Evolutionary conservation across 2,329 filamentous ascomycete species (phyloP), one percentile per base, ranked within the genome.

Genomic region (Apiospora marii): DNA sequence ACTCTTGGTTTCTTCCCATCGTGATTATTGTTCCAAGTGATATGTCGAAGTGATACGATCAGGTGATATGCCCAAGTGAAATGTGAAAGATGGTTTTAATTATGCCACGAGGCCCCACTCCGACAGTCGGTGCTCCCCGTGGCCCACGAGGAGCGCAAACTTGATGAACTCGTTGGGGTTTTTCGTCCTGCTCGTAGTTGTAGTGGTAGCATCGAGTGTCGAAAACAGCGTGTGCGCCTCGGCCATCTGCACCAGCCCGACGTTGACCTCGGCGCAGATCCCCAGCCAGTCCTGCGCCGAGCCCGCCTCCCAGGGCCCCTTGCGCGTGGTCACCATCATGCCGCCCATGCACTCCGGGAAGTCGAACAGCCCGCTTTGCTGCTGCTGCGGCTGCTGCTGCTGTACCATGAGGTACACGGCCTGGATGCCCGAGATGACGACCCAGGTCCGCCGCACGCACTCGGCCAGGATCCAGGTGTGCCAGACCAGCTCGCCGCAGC

Each of bases 391-490:
- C 70, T 74, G 27, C 77, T 74, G 27, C 34, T 75, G 71, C 71
- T 77, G 75, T 8, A 80, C 64, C 34, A 75, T 77, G 14, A 72
- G 70, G 68, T 78, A 79, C 22, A 77, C 72, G 4, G 72, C 44
- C 68, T 75, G 72, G 24, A 79, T 58, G 22, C 74, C 72, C 12
- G 43, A 68, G 2, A 75, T 74, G 6, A 78, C 69, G 44, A 79
- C 53, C 71, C 77, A 81, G 3, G 78, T 77, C 1, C 81, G 78
- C 24, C 81, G 74, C 30, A 80, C 77, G 58, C 79, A 80, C 73
- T 82, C 82, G 12, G 77, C 71, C n/a, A 82, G 53, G 8, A 82
- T 72, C 81, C 81, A 83, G 13, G 76, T 67, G 44, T 73, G 74
- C 78, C 78, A 79, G 8, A 71, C 37, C 30, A 46, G 34, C 6